Evolutionary conservation across 331 rosid species (phyloP).

Genomic region (Ulmus americana): DNA sequence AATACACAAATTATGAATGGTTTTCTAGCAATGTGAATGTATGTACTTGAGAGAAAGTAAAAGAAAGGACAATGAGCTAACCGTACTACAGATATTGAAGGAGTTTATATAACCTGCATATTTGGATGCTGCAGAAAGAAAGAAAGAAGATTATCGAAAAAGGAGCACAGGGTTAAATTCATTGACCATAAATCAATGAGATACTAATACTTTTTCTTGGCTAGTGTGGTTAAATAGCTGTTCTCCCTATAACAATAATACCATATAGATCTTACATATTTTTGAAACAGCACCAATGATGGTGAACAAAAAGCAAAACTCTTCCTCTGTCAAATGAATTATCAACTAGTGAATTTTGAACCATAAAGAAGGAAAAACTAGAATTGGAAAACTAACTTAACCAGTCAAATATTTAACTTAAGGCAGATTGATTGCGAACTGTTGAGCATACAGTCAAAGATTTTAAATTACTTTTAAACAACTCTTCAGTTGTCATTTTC

Average conservation of each 20-base stretch:
- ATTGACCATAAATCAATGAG: too few species aligned
- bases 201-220: background rate
- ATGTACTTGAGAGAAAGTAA: background rate
- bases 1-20: constrained; percentile 6
- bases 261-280: background rate
- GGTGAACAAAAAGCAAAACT: too few species aligned
- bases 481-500: background rate
- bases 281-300: background rate
- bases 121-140: constrained; percentile 70
- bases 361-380: background rate
- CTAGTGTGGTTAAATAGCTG: background rate
- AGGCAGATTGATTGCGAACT: background rate
- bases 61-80: constrained; percentile 32
- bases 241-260: background rate
- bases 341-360: too few species aligned
- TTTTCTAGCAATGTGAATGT: background rate
- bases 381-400: background rate
- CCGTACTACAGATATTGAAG: constrained; percentile 89
- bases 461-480: background rate
- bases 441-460: background rate
- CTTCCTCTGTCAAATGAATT: too few species aligned
- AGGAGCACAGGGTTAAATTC: too few species aligned
- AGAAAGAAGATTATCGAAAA: background rate
- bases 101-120: constrained; percentile 88
- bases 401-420: background rate